Evolutionary conservation across 805 yeast genomes (phyloP), one percentile per base, ranked within the genome.

Genomic region (Sungouiozyma ichnusensis): DNA sequence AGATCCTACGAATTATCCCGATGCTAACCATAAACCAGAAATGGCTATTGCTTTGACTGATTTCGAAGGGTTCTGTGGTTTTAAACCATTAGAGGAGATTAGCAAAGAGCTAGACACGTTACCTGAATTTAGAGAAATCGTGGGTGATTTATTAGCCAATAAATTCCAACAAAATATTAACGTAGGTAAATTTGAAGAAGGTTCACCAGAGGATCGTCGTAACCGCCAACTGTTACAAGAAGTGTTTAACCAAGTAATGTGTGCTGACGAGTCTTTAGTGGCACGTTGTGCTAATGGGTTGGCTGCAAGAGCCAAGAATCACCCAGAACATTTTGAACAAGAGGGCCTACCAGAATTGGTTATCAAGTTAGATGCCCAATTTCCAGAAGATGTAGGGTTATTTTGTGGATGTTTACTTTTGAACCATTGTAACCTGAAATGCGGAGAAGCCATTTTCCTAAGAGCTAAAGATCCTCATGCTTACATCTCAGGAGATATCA

Each of bases 381-480:
- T 90, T 64, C 96, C 97, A 35, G 70, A 77, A 52, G 99, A 92
- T 63, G 76, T 92, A 51, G 99, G 99, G 37, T 72, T 92, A 53
- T 90, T 92, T 67, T 90, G 97, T 64, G 97, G 98, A 36, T 85
- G 95, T 59, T 71, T 92, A 54, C 66, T 92, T 69, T 76, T 92
- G 58, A 92, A 92, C 71, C 95, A 88, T 61, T 88, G 88, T 55
- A 67, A 67, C 46, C 73, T 92, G 55, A 66, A 76, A 33, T 74
- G 85, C 11, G 99, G 99, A 48, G 95, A 92, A 68, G 97, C 97
- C 44, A 87, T 92, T 80, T 92, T 88, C 60, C 72, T 92, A 62
- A 86, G 85, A 59, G 97, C 98, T 36, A 85, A 86, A 66, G 97
- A 88, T 64, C 97, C 97, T 19, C 99, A 92, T 65, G 98, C 98